Evolutionary conservation across 345 rosid species (phyloP).

Genomic region (Eucalyptus pauciflora): DNA sequence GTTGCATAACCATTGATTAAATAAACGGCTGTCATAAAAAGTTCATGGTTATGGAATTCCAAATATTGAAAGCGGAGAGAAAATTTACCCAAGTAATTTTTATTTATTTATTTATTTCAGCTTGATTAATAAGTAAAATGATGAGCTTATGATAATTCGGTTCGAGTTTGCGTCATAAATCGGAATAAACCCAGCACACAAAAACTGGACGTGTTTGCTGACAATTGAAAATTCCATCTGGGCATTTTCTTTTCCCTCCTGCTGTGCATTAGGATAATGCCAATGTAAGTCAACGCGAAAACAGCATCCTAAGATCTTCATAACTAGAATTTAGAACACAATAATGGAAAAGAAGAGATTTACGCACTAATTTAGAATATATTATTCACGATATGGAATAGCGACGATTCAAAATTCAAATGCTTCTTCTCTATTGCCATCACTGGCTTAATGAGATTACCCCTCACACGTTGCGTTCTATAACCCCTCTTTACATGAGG

Average conservation of each 20-base stretch:
- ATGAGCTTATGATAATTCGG: not conserved
- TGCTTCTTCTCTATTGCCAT: no score
- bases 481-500: no score
- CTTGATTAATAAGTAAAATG: not conserved
- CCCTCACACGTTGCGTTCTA: accelerated
- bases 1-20: not conserved
- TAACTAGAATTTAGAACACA: no score
- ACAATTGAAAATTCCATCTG: not conserved
- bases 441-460: no score
- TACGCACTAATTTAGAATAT: no score
- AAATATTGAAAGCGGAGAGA: not conserved
- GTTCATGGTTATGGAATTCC: not conserved
- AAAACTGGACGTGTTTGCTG: not conserved
- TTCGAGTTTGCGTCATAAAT: not conserved
- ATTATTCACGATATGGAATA: accelerated
- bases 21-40: not conserved
- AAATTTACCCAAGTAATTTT: not conserved
- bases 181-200: not conserved
- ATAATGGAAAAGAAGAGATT: no score
- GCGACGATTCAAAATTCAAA: no score
- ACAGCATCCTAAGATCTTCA: no score
- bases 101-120: not conserved
- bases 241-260: not conserved
- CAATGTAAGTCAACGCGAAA: accelerated
- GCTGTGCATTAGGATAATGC: not conserved